Evolutionary conservation across 148 eudicot genomes (phyloP).

Genomic region (Gaultheria prostrata): DNA sequence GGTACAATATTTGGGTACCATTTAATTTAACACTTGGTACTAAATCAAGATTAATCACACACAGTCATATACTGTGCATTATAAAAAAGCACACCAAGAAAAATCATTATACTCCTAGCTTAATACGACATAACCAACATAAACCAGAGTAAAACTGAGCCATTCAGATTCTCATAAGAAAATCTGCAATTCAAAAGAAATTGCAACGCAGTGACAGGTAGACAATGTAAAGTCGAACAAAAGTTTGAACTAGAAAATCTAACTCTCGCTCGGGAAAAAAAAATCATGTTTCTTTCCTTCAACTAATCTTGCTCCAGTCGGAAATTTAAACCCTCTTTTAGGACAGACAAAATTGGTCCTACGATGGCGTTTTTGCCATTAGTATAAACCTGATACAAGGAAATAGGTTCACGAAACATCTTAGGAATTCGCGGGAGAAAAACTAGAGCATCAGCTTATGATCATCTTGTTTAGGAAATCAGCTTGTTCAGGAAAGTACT

Average conservation of each 20-base stretch:
- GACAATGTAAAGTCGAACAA: background rate
- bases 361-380: background rate
- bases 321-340: background rate
- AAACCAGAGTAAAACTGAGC: background rate
- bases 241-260: background rate
- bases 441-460: constrained; percentile 41
- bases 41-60: background rate
- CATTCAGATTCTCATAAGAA: background rate
- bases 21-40: background rate
- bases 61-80: background rate
- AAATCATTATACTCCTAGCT: background rate
- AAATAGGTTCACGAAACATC: background rate
- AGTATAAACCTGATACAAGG: background rate
- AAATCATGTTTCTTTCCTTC: background rate
- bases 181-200: background rate
- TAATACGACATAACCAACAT: background rate
- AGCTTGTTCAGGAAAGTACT: constrained; percentile 79
- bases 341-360: background rate
- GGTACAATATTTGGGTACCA: background rate
- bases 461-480: constrained; percentile 76
- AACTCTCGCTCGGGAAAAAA: background rate
- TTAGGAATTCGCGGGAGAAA: background rate
- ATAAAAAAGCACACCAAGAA: background rate
- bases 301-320: background rate
- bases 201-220: background rate